Percentiles rank a stretch among this genome's conserved stretches.
phyloP scores from a whole-genome alignment of 352 stramenopile genomes.

The Globisporangium radiosum region DNA sequence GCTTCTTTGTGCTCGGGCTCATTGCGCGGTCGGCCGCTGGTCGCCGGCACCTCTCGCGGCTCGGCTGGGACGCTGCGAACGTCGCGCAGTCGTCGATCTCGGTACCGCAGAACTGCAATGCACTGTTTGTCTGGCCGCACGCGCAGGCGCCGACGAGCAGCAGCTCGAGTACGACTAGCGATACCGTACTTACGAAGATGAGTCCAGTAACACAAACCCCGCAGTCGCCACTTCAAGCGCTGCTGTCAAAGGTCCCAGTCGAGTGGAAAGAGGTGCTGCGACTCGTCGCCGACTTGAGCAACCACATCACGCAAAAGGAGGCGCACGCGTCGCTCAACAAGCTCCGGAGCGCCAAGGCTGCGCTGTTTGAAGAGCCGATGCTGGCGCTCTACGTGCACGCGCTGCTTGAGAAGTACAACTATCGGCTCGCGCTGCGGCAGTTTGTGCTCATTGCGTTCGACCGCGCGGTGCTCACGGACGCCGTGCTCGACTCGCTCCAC shows the following conservation, averaged over 20 bases:
- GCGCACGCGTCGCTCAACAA: conserved; percentile 82
- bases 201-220: conserved; percentile 58
- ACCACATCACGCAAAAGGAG: conserved; percentile 88
- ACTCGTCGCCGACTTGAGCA: conserved; percentile 76
- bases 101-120: conserved; percentile 72
- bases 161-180: background rate
- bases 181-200: background rate
- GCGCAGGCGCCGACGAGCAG: conserved; percentile 2
- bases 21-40: conserved; percentile 60
- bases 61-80: conserved; percentile 74
- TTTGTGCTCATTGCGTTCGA: conserved; percentile 87
- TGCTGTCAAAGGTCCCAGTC: conserved; percentile 61
- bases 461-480: conserved; percentile 55
- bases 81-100: conserved; percentile 71
- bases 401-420: conserved; percentile 81
- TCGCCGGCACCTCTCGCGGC: conserved; percentile 52
- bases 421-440: conserved; percentile 74
- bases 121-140: conserved; percentile 75
- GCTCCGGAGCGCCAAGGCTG: conserved; percentile 54
- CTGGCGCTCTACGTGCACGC: conserved; percentile 78
- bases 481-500: conserved; percentile 66
- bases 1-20: conserved; percentile 81
- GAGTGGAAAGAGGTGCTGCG: conserved; percentile 78
- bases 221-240: conserved; percentile 47
- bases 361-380: conserved; percentile 80